Evolutionary conservation across 805 yeast species (phyloP).

Genomic region (Candida anglica): DNA sequence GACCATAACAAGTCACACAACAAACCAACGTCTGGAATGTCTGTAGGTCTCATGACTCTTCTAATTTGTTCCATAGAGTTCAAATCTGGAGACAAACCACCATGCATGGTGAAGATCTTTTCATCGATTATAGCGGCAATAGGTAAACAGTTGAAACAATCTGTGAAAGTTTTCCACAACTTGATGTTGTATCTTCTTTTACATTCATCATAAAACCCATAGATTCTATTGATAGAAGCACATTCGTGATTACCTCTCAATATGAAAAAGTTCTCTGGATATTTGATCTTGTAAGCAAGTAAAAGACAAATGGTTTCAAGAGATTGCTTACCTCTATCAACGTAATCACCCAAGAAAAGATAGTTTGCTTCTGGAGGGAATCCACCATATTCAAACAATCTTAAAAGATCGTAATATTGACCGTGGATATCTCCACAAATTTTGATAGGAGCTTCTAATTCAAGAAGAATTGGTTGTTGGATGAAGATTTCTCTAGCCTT

Average conservation of each 20-base stretch:
- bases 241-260: constrained; percentile 98
- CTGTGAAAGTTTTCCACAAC: constrained; percentile 98
- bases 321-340: constrained; percentile 97
- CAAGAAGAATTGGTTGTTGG: constrained; percentile 93
- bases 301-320: constrained; percentile 91
- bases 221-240: constrained; percentile 95
- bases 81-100: constrained; percentile 95
- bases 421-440: constrained; percentile 99
- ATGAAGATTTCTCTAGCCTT: constrained; percentile 97
- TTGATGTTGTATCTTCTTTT: constrained; percentile 97
- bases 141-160: constrained; percentile 97
- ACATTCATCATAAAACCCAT: constrained; percentile 98
- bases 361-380: constrained; percentile 99
- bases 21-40: constrained; percentile 96
- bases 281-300: constrained; percentile 94
- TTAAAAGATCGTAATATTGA: constrained; percentile 91
- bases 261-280: constrained; percentile 96
- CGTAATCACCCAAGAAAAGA: constrained; percentile 93
- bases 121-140: constrained; percentile 98
- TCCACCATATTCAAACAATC: constrained; percentile 97
- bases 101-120: constrained; percentile 98
- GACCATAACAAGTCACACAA: constrained; percentile 97
- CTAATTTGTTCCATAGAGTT: constrained; percentile 98
- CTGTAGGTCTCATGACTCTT: constrained; percentile 99
- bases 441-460: constrained; percentile 95